A percentile compares a stretch with the other conserved stretches of the same genome.
These are phyloP conservation scores for Agaricus bisporus DNA, from an alignment of 768 basidiomycete species.

Conservation along the genomic window DNA sequence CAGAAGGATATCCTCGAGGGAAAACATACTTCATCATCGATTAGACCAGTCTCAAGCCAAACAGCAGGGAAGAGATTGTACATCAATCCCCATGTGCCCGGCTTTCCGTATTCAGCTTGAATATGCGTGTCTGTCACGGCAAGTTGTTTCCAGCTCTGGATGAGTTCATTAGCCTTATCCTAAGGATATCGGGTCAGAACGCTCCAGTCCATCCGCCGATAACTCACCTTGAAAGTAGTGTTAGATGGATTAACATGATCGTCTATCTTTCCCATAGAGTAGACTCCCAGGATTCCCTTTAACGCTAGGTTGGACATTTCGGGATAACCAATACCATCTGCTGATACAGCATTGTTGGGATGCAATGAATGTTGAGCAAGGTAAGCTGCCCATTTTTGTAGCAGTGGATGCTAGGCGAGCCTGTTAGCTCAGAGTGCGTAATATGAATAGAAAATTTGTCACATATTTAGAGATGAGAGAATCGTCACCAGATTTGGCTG, in stretches of 20 bases:
- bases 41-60: conserved; percentile 34
- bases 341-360: conserved; percentile 16
- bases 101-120: conserved; percentile 16
- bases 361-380: conserved; percentile 31
- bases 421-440: neutral
- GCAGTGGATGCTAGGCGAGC: conserved; percentile 29
- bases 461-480: conserved; percentile 34
- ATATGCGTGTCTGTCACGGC: conserved; percentile 12
- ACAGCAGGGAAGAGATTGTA: conserved; percentile 51
- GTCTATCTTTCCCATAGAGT: conserved; percentile 49
- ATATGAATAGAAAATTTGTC: conserved; percentile 9
- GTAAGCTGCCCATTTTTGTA: conserved; percentile 48
- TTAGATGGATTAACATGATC: conserved; percentile 21
- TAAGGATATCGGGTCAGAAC: conserved; percentile 10
- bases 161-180: conserved; percentile 1
- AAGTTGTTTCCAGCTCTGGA: conserved; percentile 12
- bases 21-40: conserved; percentile 19
- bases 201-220: neutral
- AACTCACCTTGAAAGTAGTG: conserved; percentile 21
- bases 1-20: too few species aligned
- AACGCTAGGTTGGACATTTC: conserved; percentile 53
- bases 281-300: conserved; percentile 51
- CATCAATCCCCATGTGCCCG: conserved; percentile 31
- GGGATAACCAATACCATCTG: conserved; percentile 18
- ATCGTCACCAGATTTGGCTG: conserved; percentile 22